Evolutionary conservation across 495 filamentous ascomycete genomes (phyloP).

Genomic region (Evernia prunastri): DNA sequence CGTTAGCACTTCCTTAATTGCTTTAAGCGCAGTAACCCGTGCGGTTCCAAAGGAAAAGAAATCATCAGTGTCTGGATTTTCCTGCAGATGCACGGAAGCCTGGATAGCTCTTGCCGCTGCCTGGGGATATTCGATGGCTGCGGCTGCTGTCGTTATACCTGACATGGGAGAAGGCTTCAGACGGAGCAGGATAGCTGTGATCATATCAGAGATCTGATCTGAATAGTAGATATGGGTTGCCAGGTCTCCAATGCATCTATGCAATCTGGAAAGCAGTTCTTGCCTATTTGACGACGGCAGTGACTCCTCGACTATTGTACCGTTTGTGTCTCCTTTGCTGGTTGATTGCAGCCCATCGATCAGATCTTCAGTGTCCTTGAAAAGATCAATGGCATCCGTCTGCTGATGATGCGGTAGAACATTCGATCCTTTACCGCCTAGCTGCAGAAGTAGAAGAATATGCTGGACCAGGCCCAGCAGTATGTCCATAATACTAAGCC

Average conservation of each 20-base stretch:
- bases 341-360: conserved; percentile 17
- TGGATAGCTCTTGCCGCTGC: conserved; percentile 34
- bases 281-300: conserved; percentile 41
- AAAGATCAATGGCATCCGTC: conserved; percentile 28
- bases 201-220: conserved; percentile 89
- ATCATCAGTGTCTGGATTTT: conserved; percentile 46
- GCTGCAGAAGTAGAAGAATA: conserved; percentile 63
- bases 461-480: conserved; percentile 74
- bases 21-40: conserved; percentile 67
- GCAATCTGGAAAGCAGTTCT: conserved; percentile 58
- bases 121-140: conserved; percentile 40
- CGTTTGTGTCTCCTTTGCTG: conserved; percentile 19
- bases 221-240: conserved; percentile 91
- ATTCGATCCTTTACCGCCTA: conserved; percentile 39
- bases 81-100: conserved; percentile 37
- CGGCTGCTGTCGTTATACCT: conserved; percentile 33
- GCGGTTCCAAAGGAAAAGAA: conserved; percentile 70
- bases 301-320: conserved; percentile 23
- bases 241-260: conserved; percentile 74
- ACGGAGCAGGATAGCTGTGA: conserved; percentile 65
- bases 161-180: conserved; percentile 57
- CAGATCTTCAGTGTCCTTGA: conserved; percentile 19
- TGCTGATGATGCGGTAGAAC: conserved; percentile 31
- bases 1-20: conserved; percentile 70
- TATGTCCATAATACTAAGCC: conserved; percentile 88